Conservation (phyloP, 2,329 filamentous ascomycete genomes). For the Aspergillus caelatus region DNA sequence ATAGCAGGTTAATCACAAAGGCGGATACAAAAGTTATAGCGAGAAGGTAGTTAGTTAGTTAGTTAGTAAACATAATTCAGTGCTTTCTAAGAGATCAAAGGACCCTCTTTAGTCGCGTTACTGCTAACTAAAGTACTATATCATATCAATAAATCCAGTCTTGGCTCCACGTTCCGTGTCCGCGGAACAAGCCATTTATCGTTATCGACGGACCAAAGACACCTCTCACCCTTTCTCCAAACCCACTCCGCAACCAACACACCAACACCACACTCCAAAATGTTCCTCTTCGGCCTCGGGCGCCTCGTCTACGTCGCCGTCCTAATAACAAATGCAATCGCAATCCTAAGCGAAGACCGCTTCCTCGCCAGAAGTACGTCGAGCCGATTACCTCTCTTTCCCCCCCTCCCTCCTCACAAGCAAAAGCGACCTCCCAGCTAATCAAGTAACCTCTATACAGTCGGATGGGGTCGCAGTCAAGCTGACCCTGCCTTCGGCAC, state of each 20-base stretch:
- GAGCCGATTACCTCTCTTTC: constrained; percentile 1
- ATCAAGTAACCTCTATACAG: constrained; percentile 46
- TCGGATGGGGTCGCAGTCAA: constrained; percentile 72
- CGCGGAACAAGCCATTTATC: background rate
- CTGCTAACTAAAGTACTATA: too few relatives aligned
- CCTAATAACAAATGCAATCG: constrained; percentile 90
- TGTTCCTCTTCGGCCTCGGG: constrained; percentile 71
- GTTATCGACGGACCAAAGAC: background rate
- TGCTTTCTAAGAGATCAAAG: background rate
- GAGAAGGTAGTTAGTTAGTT: too few relatives aligned
- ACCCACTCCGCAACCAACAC: constrained; percentile 13
- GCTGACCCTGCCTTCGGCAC: constrained; percentile 77
- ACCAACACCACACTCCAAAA: constrained; percentile 41
- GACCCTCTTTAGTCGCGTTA: background rate
- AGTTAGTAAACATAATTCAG: background rate
- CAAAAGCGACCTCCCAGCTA: background rate
- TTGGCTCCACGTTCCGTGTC: background rate
- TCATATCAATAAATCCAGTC: background rate
- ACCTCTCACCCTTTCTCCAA: constrained; percentile 23
- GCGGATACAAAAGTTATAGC: background rate
- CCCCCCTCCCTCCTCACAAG: background rate
- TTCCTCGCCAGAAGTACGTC: constrained; percentile 77
- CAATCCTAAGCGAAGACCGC: constrained; percentile 90
- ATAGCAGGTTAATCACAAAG: too few relatives aligned
- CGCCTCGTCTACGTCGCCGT: constrained; percentile 78